phyloP scores from a whole-genome alignment of 139 green algal species.

The Picochlorum costavermella region DNA sequence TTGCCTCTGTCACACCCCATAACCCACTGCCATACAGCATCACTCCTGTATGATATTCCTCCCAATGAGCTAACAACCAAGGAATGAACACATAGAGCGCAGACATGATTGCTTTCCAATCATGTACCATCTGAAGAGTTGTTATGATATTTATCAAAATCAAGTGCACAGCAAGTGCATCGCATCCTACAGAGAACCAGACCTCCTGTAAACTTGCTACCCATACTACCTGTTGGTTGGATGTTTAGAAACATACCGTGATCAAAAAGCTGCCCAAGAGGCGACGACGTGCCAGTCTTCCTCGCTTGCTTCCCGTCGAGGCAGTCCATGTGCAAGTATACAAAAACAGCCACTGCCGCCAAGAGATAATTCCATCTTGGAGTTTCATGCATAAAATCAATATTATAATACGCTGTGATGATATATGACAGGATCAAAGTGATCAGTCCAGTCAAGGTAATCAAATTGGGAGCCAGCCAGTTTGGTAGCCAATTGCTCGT shows the following conservation, averaged over 20 bases:
- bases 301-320: conserved; percentile 93
- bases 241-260: conserved; percentile 47
- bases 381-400: conserved; percentile 44
- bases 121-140: conserved; percentile 19
- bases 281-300: conserved; percentile 73
- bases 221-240: too few species aligned
- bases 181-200: conserved; percentile 43
- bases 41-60: conserved; percentile 81
- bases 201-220: too few species aligned
- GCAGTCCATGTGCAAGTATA: conserved; percentile 83
- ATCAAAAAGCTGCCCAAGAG: conserved; percentile 94
- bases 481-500: conserved; percentile 46
- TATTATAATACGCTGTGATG: conserved; percentile 40
- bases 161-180: conserved; percentile 73
- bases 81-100: conserved; percentile 53
- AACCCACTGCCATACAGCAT: conserved; percentile 78
- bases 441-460: conserved; percentile 71
- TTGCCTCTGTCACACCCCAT: conserved; percentile 75
- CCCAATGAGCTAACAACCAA: conserved; percentile 80
- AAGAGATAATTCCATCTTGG: conserved; percentile 59
- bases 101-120: conserved; percentile 16
- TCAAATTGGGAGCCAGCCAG: conserved; percentile 92
- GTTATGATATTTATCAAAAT: conserved; percentile 48
- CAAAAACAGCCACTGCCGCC: conserved; percentile 25
- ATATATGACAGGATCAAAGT: conserved; percentile 52